These are phyloP conservation scores for Globisporangium polare DNA, from an alignment of 352 stramenopile species.

Conservation along the genomic window DNA sequence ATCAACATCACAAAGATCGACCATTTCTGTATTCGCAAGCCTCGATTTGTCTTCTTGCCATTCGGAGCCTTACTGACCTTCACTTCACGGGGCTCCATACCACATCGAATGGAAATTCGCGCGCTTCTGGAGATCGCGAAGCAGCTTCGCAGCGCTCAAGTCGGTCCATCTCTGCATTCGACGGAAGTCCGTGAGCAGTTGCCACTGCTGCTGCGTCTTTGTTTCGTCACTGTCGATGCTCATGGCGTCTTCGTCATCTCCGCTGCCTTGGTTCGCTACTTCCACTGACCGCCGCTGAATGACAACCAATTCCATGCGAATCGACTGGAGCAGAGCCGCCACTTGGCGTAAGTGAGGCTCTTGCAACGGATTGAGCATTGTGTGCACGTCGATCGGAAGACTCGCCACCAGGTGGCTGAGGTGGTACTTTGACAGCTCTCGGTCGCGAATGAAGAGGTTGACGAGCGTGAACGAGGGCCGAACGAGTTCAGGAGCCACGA, in stretches of 20 bases:
- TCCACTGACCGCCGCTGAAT: conserved; percentile 15
- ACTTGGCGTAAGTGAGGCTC: conserved; percentile 22
- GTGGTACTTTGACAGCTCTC: conserved; percentile 24
- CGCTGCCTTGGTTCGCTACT: not conserved
- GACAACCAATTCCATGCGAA: conserved; percentile 31
- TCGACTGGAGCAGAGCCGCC: conserved; percentile 20
- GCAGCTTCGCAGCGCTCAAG: conserved; percentile 6
- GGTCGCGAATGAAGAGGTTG: conserved; percentile 17
- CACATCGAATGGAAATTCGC: conserved; percentile 48
- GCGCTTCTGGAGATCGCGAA: conserved; percentile 30
- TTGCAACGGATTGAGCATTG: conserved; percentile 39
- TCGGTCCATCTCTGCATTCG: conserved; percentile 23
- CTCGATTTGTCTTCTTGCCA: too few relatives aligned
- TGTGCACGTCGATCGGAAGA: conserved; percentile 39
- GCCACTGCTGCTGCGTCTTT: conserved; percentile 14
- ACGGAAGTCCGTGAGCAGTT: conserved; percentile 29
- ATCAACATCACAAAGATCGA: not conserved
- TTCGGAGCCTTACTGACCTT: not conserved
- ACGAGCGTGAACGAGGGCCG: conserved; percentile 35
- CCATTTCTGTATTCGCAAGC: not conserved
- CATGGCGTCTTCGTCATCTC: not conserved
- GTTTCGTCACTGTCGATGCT: conserved; percentile 3
- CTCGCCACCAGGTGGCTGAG: conserved; percentile 24
- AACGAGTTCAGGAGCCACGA: conserved; percentile 17
- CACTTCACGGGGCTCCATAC: conserved; percentile 9